Percentiles rank a stretch among this genome's conserved stretches.
phyloP scores from a whole-genome alignment of 768 basidiomycete genomes.

The Tricholoma hemisulphureum region DNA sequence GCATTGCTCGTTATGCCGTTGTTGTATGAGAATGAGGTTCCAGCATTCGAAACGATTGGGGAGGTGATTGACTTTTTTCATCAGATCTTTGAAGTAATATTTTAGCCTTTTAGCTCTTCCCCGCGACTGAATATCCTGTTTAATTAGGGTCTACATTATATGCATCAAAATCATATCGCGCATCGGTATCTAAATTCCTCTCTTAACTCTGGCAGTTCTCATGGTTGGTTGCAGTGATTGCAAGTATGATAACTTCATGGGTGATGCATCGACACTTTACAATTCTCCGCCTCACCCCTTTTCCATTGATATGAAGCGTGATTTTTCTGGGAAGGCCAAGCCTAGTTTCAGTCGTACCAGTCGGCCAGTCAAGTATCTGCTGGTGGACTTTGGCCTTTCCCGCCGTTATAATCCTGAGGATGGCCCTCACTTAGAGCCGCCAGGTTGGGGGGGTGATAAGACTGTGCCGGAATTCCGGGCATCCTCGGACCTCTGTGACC shows the following conservation, averaged over 20 bases:
- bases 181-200: constrained; percentile 26
- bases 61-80: constrained; percentile 30
- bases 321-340: constrained; percentile 4
- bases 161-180: constrained; percentile 31
- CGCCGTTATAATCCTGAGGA: constrained; percentile 19
- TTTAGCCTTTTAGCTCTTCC: neutral
- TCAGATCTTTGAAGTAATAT: constrained; percentile 26
- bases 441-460: constrained; percentile 39
- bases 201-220: neutral
- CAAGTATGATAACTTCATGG: constrained; percentile 18
- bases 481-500: constrained; percentile 21
- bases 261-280: constrained; percentile 6
- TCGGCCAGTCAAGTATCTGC: constrained; percentile 20
- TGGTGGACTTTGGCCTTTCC: constrained; percentile 26
- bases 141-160: constrained; percentile 32
- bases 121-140: neutral
- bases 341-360: constrained; percentile 9
- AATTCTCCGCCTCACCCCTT: constrained; percentile 12
- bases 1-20: constrained; percentile 32
- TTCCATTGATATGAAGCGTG: constrained; percentile 4
- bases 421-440: constrained; percentile 20
- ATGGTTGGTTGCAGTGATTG: constrained; percentile 8
- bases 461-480: constrained; percentile 34
- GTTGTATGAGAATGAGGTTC: constrained; percentile 16
- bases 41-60: constrained; percentile 29